phyloP scores from a whole-genome alignment of 805 yeast genomes.

The Spencermartinsiella europaea region DNA sequence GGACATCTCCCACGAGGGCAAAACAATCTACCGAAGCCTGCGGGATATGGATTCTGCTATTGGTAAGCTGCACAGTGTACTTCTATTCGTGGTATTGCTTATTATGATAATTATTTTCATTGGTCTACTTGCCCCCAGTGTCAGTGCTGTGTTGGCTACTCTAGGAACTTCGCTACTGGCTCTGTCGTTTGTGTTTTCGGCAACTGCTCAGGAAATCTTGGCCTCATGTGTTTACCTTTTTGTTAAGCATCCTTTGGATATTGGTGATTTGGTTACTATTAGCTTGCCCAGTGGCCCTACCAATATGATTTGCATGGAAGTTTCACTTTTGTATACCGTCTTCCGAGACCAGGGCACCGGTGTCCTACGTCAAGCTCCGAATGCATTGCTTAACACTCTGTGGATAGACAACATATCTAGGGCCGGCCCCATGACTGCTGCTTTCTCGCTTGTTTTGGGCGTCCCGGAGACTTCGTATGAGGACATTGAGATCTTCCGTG shows the following conservation, averaged over 20 bases:
- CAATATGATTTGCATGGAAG: constrained; percentile 29
- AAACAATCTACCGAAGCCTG: constrained; percentile 33
- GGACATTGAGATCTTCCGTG: constrained; percentile 30
- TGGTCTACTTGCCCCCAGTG: constrained; percentile 38
- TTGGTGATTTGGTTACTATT: constrained; percentile 36
- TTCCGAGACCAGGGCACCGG: constrained; percentile 27
- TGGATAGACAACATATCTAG: constrained; percentile 36
- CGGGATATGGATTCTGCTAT: constrained; percentile 38
- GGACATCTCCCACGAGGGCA: constrained; percentile 33
- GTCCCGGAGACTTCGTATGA: constrained; percentile 35
- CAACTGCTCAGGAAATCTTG: constrained; percentile 36
- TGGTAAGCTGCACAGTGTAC: constrained; percentile 33
- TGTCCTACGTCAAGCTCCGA: constrained; percentile 34
- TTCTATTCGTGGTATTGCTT: constrained; percentile 30
- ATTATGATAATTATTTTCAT: constrained; percentile 35
- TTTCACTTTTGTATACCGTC: constrained; percentile 35
- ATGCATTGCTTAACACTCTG: constrained; percentile 32
- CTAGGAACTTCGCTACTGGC: constrained; percentile 37
- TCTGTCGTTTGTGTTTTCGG: constrained; percentile 35
- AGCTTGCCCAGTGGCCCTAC: constrained; percentile 21
- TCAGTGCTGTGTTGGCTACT: constrained; percentile 37
- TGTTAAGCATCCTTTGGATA: constrained; percentile 39
- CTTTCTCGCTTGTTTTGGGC: constrained; percentile 27
- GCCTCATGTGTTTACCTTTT: constrained; percentile 36
- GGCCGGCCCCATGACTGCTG: constrained; percentile 29